phyloP scores from a whole-genome alignment of 495 filamentous ascomycete genomes.

The Elasticomyces elasticus region DNA sequence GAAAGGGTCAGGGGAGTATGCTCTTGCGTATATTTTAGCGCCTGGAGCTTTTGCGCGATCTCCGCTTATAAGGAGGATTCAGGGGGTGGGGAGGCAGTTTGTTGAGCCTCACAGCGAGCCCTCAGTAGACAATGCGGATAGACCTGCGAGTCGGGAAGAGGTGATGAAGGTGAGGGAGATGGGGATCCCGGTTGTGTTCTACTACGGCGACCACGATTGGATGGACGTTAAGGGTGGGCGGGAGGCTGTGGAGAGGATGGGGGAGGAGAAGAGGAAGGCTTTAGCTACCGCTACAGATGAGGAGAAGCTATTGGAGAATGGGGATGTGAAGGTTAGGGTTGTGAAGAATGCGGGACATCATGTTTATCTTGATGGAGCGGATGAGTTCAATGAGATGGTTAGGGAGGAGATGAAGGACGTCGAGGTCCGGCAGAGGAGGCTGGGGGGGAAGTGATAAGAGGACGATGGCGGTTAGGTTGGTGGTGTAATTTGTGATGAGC shows the following conservation, averaged over 20 bases:
- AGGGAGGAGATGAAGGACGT: constrained; percentile 72
- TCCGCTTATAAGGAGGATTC: constrained; percentile 76
- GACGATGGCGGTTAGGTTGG: background rate
- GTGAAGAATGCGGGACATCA: constrained; percentile 83
- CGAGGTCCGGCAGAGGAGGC: constrained; percentile 33
- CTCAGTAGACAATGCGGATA: too few relatives aligned
- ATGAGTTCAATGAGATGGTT: constrained; percentile 78
- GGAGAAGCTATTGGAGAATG: constrained; percentile 59
- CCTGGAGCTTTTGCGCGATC: constrained; percentile 86
- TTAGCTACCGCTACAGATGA: constrained; percentile 52
- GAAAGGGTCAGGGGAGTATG: constrained; percentile 89
- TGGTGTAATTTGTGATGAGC: background rate
- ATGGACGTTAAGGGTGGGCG: constrained; percentile 88
- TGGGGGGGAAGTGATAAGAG: constrained; percentile 17
- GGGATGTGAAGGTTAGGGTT: constrained; percentile 74
- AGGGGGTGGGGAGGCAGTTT: constrained; percentile 61
- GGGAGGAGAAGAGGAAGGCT: constrained; percentile 50
- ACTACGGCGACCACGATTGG: constrained; percentile 98
- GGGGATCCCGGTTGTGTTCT: constrained; percentile 75
- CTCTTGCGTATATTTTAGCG: constrained; percentile 80
- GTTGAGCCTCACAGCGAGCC: constrained; percentile 23
- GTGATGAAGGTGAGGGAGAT: constrained; percentile 42
- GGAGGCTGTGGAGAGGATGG: constrained; percentile 69
- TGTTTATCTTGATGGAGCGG: constrained; percentile 79
- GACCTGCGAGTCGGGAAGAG: too few relatives aligned